These are phyloP conservation scores for Sungouiozyma ichnusensis DNA, from an alignment of 805 yeast species.

Conservation along the genomic window DNA sequence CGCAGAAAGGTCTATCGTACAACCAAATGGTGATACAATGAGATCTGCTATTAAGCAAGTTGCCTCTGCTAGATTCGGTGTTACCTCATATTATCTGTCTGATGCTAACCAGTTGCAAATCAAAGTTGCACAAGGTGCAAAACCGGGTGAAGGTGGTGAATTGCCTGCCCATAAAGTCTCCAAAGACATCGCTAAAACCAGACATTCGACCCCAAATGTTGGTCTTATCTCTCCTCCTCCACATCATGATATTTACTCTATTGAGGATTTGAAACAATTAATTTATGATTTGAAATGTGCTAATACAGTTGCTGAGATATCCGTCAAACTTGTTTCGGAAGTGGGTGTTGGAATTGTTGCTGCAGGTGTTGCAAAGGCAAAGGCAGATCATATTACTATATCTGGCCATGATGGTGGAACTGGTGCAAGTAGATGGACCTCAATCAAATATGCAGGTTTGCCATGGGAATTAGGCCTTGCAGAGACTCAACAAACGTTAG, in stretches of 20 bases:
- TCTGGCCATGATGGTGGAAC: constrained; percentile 99
- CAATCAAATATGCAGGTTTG: constrained; percentile 92
- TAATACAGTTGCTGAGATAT: constrained; percentile 93
- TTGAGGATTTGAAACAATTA: constrained; percentile 94
- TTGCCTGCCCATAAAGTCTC: constrained; percentile 91
- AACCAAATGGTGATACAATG: constrained; percentile 91
- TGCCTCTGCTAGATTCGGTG: constrained; percentile 98
- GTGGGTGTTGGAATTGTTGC: constrained; percentile 99
- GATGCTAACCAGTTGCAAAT: constrained; percentile 97
- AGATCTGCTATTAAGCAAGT: constrained; percentile 97
- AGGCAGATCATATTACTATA: constrained; percentile 90
- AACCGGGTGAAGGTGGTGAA: constrained; percentile 99
- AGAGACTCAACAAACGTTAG: constrained; percentile 95
- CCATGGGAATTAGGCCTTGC: constrained; percentile 99
- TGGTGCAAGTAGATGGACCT: constrained; percentile 97
- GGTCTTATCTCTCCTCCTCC: constrained; percentile 98
- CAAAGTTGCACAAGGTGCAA: constrained; percentile 99
- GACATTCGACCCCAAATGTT: constrained; percentile 95
- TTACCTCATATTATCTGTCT: constrained; percentile 83
- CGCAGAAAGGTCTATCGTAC: constrained; percentile 72
- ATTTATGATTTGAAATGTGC: constrained; percentile 94
- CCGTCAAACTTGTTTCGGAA: constrained; percentile 93
- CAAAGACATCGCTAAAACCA: constrained; percentile 77
- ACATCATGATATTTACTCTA: constrained; percentile 95
- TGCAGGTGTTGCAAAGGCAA: constrained; percentile 98